Percentiles rank a stretch among this genome's conserved stretches.
These are phyloP conservation scores for Oryza glumipatula DNA, from an alignment of 176 grass and related monocot genomes.

Conservation along the genomic window DNA sequence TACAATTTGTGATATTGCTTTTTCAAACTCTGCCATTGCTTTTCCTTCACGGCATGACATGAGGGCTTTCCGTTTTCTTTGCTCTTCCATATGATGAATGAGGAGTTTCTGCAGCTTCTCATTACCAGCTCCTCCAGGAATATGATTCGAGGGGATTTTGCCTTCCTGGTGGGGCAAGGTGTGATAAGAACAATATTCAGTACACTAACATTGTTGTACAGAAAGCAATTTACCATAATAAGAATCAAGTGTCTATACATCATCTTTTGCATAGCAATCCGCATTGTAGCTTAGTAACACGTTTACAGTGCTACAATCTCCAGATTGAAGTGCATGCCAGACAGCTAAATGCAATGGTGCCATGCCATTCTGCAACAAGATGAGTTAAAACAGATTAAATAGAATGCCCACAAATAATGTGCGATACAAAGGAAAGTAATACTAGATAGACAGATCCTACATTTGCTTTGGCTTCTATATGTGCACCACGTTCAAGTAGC, in stretches of 20 bases:
- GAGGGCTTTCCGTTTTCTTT: constrained; percentile 77
- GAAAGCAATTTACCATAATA: constrained; percentile 42
- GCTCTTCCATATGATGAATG: constrained; percentile 67
- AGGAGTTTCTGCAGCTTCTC: constrained; percentile 73
- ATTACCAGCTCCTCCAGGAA: constrained; percentile 50
- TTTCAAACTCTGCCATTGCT: constrained; percentile 85
- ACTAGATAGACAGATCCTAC: constrained; percentile 49
- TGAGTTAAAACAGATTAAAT: constrained; percentile 34
- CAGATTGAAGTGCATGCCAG: constrained; percentile 83
- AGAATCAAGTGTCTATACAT: constrained; percentile 65
- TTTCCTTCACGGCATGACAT: constrained; percentile 66
- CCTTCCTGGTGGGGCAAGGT: constrained; percentile 63
- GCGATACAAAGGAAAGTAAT: not conserved
- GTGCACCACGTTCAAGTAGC: constrained; percentile 75
- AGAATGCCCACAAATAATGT: not conserved
- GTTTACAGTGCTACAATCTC: constrained; percentile 65
- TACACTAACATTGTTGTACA: constrained; percentile 28
- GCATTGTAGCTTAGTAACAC: constrained; percentile 75
- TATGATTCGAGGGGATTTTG: constrained; percentile 79
- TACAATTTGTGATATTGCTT: constrained; percentile 83
- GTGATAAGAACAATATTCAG: constrained; percentile 35
- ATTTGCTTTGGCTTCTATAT: constrained; percentile 80
- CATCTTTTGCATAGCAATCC: constrained; percentile 85
- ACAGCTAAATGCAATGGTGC: constrained; percentile 93
- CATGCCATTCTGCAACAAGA: constrained; percentile 96